phyloP scores from a whole-genome alignment of 2,329 filamentous ascomycete genomes.

The Hymenoscyphus infarciens region DNA sequence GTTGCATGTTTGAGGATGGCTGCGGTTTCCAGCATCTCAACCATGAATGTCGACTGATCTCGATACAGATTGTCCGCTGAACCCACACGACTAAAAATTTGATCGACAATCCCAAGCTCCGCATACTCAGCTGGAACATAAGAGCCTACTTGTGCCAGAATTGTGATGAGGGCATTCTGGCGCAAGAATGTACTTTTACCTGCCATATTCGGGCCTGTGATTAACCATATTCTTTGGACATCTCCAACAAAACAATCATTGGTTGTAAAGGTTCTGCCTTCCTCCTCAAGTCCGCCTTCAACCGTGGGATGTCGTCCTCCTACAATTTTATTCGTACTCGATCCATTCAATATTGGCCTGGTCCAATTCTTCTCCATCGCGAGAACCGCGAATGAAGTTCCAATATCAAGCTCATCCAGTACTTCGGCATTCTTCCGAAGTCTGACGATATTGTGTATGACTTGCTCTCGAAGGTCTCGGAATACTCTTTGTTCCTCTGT shows the following conservation, averaged over 20 bases:
- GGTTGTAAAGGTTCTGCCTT: conserved; percentile 75
- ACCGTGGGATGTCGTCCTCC: conserved; percentile 91
- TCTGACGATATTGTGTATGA: conserved; percentile 78
- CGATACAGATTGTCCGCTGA: conserved; percentile 93
- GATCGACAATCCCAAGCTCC: conserved; percentile 87
- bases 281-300: conserved; percentile 72
- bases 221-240: conserved; percentile 61
- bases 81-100: conserved; percentile 89
- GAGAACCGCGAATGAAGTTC: conserved; percentile 77
- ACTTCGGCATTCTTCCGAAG: conserved; percentile 87
- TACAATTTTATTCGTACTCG: conserved; percentile 68
- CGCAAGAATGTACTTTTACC: conserved; percentile 95
- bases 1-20: conserved; percentile 85
- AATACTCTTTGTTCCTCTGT: conserved; percentile 83
- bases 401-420: conserved; percentile 88
- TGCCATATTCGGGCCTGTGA: conserved; percentile 95
- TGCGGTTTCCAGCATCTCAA: conserved; percentile 97
- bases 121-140: conserved; percentile 89
- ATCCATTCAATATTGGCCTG: conserved; percentile 67
- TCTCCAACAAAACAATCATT: conserved; percentile 83
- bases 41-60: conserved; percentile 98
- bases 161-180: conserved; percentile 91
- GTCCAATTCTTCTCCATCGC: conserved; percentile 71
- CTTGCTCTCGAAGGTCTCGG: conserved; percentile 65
- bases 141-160: conserved; percentile 87